Percentiles rank a stretch among this genome's conserved stretches.
Conservation (phyloP, 768 basidiomycete genomes). For the Boletales sp. region DNA sequence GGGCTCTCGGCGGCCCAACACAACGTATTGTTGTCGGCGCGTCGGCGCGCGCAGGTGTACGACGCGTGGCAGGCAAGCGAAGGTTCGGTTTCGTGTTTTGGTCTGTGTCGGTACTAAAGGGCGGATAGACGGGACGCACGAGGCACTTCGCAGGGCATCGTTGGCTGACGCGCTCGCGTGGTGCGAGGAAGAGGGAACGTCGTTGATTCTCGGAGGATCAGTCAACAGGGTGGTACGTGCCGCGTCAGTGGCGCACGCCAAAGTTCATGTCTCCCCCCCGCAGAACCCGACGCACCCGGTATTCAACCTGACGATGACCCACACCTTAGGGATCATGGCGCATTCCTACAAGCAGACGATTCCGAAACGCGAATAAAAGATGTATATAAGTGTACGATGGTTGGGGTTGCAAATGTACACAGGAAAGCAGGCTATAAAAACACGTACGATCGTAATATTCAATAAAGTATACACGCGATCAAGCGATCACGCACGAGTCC, state of each 20-base stretch:
- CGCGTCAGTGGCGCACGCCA: not conserved
- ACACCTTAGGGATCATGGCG: constrained; percentile 62
- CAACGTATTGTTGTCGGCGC: constrained; percentile 49
- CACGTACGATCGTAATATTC: not conserved
- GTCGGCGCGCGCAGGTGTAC: constrained; percentile 32
- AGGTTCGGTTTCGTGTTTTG: constrained; percentile 4
- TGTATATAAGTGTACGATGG: constrained; percentile 3
- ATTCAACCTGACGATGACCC: constrained; percentile 70
- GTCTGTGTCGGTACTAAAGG: not conserved
- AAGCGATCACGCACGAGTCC: constrained; percentile 31
- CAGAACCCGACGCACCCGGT: constrained; percentile 83
- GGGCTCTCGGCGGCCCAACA: constrained; percentile 91
- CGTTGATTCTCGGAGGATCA: constrained; percentile 54
- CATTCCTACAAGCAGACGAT: constrained; percentile 67
- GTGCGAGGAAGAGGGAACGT: constrained; percentile 62
- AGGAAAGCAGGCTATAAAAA: not conserved
- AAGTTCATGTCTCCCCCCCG: not conserved
- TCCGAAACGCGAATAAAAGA: constrained; percentile 30
- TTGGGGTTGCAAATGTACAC: not conserved
- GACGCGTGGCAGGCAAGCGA: constrained; percentile 35
- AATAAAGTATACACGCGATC: constrained; percentile 1
- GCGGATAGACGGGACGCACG: constrained; percentile 20
- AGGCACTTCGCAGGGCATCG: constrained; percentile 38
- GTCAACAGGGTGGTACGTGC: constrained; percentile 59
- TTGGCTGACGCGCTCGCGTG: constrained; percentile 61